A percentile compares a stretch with the other conserved stretches of the same genome.
These are phyloP conservation scores for Rhodotorula graminis DNA, from an alignment of 768 basidiomycete species.

Conservation along the genomic window DNA sequence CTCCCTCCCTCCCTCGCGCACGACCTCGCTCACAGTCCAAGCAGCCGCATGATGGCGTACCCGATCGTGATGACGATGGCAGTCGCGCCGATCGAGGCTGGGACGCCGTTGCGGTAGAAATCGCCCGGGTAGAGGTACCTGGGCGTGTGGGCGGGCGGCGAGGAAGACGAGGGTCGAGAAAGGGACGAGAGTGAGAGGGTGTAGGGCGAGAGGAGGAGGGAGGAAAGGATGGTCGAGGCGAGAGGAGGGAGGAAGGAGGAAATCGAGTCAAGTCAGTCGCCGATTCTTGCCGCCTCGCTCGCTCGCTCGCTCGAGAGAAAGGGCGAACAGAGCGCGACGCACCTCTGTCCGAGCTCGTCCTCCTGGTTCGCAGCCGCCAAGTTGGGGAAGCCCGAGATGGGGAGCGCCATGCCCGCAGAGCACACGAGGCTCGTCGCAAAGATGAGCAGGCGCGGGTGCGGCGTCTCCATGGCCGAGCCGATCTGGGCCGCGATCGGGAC, in stretches of 20 bases:
- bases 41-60: constrained; percentile 28
- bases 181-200: constrained; percentile 56
- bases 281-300: too few relatives aligned
- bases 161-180: too few relatives aligned
- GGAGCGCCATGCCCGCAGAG: constrained; percentile 95
- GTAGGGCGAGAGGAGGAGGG: too few relatives aligned
- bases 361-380: constrained; percentile 68
- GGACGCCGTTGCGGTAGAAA: constrained; percentile 28
- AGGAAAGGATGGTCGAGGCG: constrained; percentile 50
- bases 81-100: constrained; percentile 21
- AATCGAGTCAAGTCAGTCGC: too few relatives aligned
- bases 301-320: too few relatives aligned
- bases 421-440: constrained; percentile 85
- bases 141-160: background rate
- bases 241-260: too few relatives aligned
- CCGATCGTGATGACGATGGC: constrained; percentile 27
- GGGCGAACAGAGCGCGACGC: constrained; percentile 46
- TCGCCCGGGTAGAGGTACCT: background rate
- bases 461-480: constrained; percentile 63
- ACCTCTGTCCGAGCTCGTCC: constrained; percentile 85
- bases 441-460: constrained; percentile 75
- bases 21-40: constrained; percentile 17
- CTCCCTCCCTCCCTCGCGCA: too few relatives aligned
- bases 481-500: constrained; percentile 93
- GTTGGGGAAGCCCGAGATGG: constrained; percentile 90